phyloP scores from a whole-genome alignment of 31 red algal species.

The Odonthalia washingtoniensis region DNA sequence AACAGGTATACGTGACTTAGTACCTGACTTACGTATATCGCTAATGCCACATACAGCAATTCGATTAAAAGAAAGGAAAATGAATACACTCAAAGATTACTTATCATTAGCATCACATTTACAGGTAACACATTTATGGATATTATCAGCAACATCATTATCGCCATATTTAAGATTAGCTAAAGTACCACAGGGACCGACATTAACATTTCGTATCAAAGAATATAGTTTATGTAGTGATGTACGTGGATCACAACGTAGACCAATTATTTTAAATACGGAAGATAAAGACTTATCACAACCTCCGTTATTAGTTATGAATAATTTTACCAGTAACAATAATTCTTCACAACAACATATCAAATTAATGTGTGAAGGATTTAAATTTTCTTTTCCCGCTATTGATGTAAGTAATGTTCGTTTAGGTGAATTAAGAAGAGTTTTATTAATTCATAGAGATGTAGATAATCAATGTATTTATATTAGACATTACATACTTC shows the following conservation, averaged over 20 bases:
- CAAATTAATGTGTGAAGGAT: constrained; percentile 70
- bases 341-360: background rate
- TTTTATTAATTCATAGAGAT: constrained; percentile 81
- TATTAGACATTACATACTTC: constrained; percentile 83
- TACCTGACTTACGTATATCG: constrained; percentile 72
- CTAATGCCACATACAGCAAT: constrained; percentile 86
- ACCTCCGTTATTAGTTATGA: constrained; percentile 88
- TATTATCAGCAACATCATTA: constrained; percentile 60
- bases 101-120: constrained; percentile 63
- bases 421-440: constrained; percentile 54
- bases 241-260: constrained; percentile 73
- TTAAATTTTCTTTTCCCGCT: constrained; percentile 80
- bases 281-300: constrained; percentile 50
- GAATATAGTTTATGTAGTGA: constrained; percentile 74
- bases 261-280: constrained; percentile 54
- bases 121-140: constrained; percentile 88
- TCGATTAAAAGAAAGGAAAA: constrained; percentile 64
- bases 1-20: constrained; percentile 61
- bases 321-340: constrained; percentile 54
- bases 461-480: constrained; percentile 45
- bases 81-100: constrained; percentile 72
- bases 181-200: constrained; percentile 82
- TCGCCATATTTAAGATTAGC: constrained; percentile 72
- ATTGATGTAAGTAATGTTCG: constrained; percentile 61
- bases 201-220: constrained; percentile 81